Evolutionary conservation across 2,329 filamentous ascomycete species (phyloP).

Genomic region (Graphiopsis chlorocephala): DNA sequence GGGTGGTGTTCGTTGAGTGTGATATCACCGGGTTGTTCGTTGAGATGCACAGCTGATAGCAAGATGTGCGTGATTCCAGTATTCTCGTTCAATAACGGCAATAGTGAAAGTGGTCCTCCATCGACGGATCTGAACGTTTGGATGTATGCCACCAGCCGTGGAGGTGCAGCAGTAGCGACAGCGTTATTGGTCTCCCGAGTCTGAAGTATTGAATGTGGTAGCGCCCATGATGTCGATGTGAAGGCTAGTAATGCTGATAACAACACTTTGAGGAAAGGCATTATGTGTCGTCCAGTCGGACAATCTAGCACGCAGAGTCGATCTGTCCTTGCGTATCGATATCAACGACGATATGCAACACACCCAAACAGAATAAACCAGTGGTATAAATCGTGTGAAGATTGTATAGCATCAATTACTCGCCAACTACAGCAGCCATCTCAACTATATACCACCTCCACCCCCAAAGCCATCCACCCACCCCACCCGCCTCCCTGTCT

Average conservation of each 20-base stretch:
- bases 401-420: background rate
- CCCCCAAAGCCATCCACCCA: background rate
- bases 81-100: slow-evolving; percentile 27
- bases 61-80: slow-evolving; percentile 30
- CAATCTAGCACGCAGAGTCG: background rate
- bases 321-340: background rate
- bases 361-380: background rate
- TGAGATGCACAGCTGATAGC: slow-evolving; percentile 31
- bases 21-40: slow-evolving; percentile 26
- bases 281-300: background rate
- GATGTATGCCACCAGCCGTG: slow-evolving; percentile 27
- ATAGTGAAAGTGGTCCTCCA: slow-evolving; percentile 26
- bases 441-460: background rate
- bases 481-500: slow-evolving; percentile 12
- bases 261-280: background rate
- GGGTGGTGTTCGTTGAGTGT: slow-evolving; percentile 30
- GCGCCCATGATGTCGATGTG: slow-evolving; percentile 4
- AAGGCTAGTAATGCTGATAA: background rate
- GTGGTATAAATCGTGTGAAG: background rate
- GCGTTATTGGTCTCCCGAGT: background rate
- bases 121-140: slow-evolving; percentile 28
- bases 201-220: background rate
- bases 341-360: background rate
- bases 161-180: background rate
- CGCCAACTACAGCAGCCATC: background rate